phyloP scores from a whole-genome alignment of 2,329 filamentous ascomycete species.

The Pyricularia pennisetigena region DNA sequence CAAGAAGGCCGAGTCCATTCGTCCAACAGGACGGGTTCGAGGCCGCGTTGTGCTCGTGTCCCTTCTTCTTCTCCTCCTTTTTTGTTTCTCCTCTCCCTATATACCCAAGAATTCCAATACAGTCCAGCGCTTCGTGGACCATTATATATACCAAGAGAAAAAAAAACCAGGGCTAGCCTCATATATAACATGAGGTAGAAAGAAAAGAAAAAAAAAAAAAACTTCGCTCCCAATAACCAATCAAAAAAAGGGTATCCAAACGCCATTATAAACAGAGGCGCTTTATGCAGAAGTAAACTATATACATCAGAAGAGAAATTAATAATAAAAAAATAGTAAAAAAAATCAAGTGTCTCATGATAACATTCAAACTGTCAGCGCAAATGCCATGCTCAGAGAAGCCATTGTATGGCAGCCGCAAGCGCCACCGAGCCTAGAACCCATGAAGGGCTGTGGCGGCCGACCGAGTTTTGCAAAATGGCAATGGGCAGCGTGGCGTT shows the following conservation, averaged over 20 bases:
- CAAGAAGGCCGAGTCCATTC: neutral
- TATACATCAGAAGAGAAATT: neutral
- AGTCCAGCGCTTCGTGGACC: neutral
- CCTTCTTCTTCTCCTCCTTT: neutral
- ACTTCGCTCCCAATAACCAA: neutral
- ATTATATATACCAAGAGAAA: neutral
- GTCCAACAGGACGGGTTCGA: neutral
- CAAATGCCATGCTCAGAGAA: neutral
- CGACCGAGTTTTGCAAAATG: slow-evolving; percentile 11
- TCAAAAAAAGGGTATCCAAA: neutral
- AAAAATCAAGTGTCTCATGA: neutral
- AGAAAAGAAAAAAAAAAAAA: neutral
- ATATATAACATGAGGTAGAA: neutral
- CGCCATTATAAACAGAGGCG: neutral
- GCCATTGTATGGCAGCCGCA: neutral
- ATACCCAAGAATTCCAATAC: neutral
- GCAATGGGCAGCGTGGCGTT: slow-evolving; percentile 41
- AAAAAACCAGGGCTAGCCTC: neutral
- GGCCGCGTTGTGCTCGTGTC: neutral
- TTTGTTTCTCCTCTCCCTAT: neutral
- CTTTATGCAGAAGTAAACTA: neutral
- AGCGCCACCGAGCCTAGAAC: neutral
- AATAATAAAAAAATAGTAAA: neutral
- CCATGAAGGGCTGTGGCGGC: neutral
- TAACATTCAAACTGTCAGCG: neutral